Evolutionary conservation across 2,329 filamentous ascomycete species (phyloP), one percentile per base, ranked within the genome.

Genomic region (Epichloe festucae): DNA sequence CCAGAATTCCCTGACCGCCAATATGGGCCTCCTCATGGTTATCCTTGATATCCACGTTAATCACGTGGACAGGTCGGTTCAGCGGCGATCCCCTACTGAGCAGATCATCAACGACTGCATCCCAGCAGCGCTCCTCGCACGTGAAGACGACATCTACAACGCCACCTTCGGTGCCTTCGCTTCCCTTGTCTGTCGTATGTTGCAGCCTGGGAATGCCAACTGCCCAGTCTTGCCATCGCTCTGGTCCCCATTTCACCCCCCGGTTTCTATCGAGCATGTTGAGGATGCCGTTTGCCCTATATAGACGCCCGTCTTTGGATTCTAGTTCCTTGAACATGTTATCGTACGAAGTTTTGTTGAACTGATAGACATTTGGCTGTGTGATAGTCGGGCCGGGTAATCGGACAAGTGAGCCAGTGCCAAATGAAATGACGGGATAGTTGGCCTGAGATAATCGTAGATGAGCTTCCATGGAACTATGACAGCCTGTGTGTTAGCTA

Each of bases 1-100:
- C 93, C 39, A 97, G 75, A 53, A 98, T 98, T 44, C 88, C 93
- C 58, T 85, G 82, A 2, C 93, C 93, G 10, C 93, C 93, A 2
- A 96, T 79, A 21, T 91, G 76, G 0, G 93, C 93, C 68, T 98
- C 93, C 66, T 98, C 91, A 63, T 97, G 93, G 63, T 97, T 98
- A 70, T 98, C 93, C 67, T 87, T 91, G 63, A 98, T 98, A 65
- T 98, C 93, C 51, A 98, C 85, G 61, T 98, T 98, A 74, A 98
- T 95, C 52, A 98, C 88, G 65, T 98, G 93, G 0, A 98, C 93
- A 0, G 93, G 90, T 2, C 89, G 76, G 67, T 98, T 98, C 52
- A 98, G 74, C 3, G 87, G 85, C 0, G 85, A 82, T 7, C 91
- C 93, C 55, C 94, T 81, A 60, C 82, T 87, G 55, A 95, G 80